These are phyloP conservation scores for Sporothrix phasma DNA, from an alignment of 2,329 filamentous ascomycete species.

Conservation along the genomic window DNA sequence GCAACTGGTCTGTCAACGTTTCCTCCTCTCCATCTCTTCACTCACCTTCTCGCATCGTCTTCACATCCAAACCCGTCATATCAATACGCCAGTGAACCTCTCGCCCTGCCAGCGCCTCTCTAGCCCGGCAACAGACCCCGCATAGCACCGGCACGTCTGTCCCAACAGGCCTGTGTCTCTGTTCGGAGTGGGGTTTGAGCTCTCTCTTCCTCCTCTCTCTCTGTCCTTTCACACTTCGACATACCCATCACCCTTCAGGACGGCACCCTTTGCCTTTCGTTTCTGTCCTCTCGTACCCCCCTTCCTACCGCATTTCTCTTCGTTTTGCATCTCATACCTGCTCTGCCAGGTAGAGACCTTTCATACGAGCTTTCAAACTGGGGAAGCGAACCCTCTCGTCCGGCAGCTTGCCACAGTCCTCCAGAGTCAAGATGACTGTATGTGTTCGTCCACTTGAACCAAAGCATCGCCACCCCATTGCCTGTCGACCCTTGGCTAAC, in stretches of 20 bases:
- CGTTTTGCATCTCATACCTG: neutral
- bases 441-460: conserved; percentile 24
- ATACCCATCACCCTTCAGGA: neutral
- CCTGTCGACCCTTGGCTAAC: conserved; percentile 3
- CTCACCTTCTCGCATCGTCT: neutral
- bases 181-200: conserved; percentile 13
- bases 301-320: neutral
- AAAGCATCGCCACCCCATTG: no score
- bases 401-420: conserved; percentile 46
- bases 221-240: no score
- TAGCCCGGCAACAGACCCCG: conserved; percentile 6
- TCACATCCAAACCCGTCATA: neutral
- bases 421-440: conserved; percentile 54
- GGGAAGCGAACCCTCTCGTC: conserved; percentile 59
- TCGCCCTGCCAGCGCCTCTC: neutral
- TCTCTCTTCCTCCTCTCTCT: neutral
- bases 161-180: neutral
- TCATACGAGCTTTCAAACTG: conserved; percentile 35
- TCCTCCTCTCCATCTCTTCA: neutral
- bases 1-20: neutral
- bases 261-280: conserved; percentile 21
- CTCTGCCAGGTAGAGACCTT: neutral
- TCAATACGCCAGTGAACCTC: neutral
- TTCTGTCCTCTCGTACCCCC: conserved; percentile 12
- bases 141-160: conserved; percentile 5